phyloP scores from a whole-genome alignment of 345 rosid species.

The Acer negundo region DNA sequence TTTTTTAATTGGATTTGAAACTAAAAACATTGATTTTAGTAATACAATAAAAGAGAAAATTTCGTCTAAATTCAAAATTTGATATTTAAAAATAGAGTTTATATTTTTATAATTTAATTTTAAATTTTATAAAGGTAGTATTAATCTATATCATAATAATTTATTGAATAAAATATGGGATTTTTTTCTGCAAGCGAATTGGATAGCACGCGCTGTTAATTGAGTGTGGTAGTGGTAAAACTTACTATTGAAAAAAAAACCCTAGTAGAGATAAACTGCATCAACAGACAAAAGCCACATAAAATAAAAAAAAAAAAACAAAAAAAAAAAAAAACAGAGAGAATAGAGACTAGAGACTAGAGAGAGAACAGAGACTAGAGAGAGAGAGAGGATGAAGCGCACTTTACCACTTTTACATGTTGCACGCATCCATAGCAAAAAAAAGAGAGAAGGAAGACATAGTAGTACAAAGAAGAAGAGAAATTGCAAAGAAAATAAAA shows the following conservation, averaged over 20 bases:
- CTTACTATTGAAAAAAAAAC: neutral
- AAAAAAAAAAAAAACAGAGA: neutral
- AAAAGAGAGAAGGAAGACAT: conserved; percentile 35
- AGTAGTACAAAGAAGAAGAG: conserved; percentile 22
- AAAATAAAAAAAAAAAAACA: conserved; percentile 14
- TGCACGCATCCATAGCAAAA: conserved; percentile 59
- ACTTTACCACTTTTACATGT: conserved; percentile 57
- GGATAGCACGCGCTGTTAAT: conserved; percentile 18
- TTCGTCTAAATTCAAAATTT: too few species aligned
- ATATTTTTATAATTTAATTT: too few species aligned
- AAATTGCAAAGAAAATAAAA: neutral
- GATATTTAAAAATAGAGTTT: too few species aligned
- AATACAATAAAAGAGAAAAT: too few species aligned
- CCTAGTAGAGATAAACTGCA: conserved; percentile 24
- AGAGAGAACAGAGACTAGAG: conserved; percentile 22
- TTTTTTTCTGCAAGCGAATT: neutral
- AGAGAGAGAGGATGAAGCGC: conserved; percentile 24
- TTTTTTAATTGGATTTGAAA: too few species aligned
- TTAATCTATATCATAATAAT: too few species aligned
- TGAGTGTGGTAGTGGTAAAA: conserved; percentile 10
- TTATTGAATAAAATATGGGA: too few species aligned
- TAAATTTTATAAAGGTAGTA: too few species aligned
- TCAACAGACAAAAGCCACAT: conserved; percentile 39
- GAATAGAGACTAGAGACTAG: conserved; percentile 26
- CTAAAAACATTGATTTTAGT: too few species aligned